Conservation (phyloP, 2,329 filamentous ascomycete genomes). For the Cladophialophora psammophila region DNA sequence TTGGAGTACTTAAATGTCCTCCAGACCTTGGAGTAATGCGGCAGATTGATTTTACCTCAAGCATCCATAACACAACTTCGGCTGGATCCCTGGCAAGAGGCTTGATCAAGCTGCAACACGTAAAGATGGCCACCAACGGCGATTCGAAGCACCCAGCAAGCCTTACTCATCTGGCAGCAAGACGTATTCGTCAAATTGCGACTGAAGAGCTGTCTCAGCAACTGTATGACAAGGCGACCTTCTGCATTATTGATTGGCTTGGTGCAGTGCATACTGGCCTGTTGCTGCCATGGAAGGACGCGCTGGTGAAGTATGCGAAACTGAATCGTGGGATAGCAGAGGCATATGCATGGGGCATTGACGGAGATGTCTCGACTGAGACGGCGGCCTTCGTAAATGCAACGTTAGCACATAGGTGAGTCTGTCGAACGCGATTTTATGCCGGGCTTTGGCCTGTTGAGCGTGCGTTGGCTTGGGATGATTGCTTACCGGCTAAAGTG, state of each 20-base stretch:
- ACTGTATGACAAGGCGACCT: slow-evolving; percentile 19
- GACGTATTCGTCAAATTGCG: slow-evolving; percentile 17
- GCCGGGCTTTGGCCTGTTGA: background rate
- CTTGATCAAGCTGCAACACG: background rate
- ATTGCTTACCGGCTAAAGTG: background rate
- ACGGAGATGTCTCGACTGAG: slow-evolving; percentile 16
- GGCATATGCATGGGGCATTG: slow-evolving; percentile 6
- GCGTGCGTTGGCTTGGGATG: background rate
- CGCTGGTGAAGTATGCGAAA: slow-evolving; percentile 13
- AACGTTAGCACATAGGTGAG: slow-evolving; percentile 26
- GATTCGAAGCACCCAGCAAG: slow-evolving; percentile 8
- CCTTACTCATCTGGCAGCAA: slow-evolving; percentile 29
- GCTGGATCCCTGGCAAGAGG: background rate
- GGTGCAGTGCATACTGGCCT: slow-evolving; percentile 19
- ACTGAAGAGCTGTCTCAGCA: background rate
- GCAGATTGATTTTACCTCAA: no score
- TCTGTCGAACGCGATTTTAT: background rate
- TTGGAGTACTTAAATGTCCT: no score
- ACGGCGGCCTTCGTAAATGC: slow-evolving; percentile 29
- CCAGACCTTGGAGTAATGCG: no score
- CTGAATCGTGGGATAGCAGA: slow-evolving; percentile 7
- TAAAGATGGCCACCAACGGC: slow-evolving; percentile 10
- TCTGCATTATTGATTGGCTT: slow-evolving; percentile 22
- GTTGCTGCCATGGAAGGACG: background rate
- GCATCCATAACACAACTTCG: background rate